These are phyloP conservation scores for Ceratocystis eucalypticola DNA, from an alignment of 2,329 filamentous ascomycete species.

Conservation along the genomic window DNA sequence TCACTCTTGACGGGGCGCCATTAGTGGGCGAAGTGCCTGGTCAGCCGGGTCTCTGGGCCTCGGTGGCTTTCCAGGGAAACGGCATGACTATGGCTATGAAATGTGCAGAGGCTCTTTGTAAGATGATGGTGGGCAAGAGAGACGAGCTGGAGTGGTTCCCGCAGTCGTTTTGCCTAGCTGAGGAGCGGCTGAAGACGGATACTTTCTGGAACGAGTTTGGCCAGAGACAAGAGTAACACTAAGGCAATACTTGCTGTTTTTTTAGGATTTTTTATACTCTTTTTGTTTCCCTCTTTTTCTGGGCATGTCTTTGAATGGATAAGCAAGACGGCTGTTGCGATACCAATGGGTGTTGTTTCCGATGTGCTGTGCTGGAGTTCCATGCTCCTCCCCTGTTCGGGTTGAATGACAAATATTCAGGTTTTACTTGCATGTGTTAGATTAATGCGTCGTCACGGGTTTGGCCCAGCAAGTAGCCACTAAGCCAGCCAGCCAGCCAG, in stretches of 20 bases:
- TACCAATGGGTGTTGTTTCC: too few species aligned
- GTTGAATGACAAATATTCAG: background rate
- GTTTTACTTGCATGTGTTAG: background rate
- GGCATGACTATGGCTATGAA: conserved; percentile 52
- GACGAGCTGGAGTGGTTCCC: conserved; percentile 39
- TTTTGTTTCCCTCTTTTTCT: background rate
- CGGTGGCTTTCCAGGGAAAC: conserved; percentile 51
- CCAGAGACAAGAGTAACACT: background rate
- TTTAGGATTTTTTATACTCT: too few species aligned
- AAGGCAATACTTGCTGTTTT: background rate
- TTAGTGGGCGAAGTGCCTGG: conserved; percentile 37
- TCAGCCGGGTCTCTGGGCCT: conserved; percentile 38
- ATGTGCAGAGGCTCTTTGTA: conserved; percentile 42
- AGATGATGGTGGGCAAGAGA: conserved; percentile 35
- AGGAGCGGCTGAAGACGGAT: conserved; percentile 14
- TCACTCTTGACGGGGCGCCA: conserved; percentile 38
- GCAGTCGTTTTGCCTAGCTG: conserved; percentile 29
- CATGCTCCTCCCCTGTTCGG: too few species aligned
- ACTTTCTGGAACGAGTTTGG: conserved; percentile 16
- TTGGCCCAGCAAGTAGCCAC: background rate
- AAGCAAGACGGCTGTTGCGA: too few species aligned
- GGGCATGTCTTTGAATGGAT: background rate
- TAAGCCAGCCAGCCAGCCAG: background rate
- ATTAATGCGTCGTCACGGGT: too few species aligned
- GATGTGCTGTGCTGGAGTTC: too few species aligned